phyloP scores from a whole-genome alignment of 768 basidiomycete species.

The Kwoniella bestiolae region DNA sequence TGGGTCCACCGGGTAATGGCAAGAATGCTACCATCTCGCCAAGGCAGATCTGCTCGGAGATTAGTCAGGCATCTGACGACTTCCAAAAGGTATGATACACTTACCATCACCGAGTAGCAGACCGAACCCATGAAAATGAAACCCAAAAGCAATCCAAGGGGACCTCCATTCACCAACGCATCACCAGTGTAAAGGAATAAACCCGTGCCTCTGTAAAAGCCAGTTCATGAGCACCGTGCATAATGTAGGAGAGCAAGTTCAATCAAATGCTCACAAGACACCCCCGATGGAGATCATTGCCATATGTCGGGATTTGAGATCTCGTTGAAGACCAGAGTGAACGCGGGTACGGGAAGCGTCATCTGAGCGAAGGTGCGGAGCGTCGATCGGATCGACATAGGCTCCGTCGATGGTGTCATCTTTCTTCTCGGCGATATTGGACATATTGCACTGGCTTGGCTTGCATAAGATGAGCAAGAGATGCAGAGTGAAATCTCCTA shows the following conservation, averaged over 20 bases:
- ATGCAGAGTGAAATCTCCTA: too few species aligned
- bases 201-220: slow-evolving; percentile 55
- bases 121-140: slow-evolving; percentile 34
- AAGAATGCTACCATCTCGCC: slow-evolving; percentile 33
- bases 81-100: neutral
- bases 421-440: neutral
- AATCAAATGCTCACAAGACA: neutral
- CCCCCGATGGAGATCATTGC: slow-evolving; percentile 2
- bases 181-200: slow-evolving; percentile 65
- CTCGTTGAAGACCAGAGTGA: neutral
- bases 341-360: neutral
- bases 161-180: slow-evolving; percentile 44
- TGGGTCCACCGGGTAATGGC: slow-evolving; percentile 1
- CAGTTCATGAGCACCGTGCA: neutral
- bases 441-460: neutral
- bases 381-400: neutral
- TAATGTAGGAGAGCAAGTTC: neutral
- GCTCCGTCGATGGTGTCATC: neutral
- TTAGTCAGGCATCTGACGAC: neutral
- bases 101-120: neutral
- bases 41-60: slow-evolving; percentile 12
- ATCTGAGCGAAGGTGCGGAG: neutral
- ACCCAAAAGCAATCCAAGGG: slow-evolving; percentile 46
- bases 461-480: neutral
- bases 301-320: slow-evolving; percentile 6